Evolutionary conservation across 371 early-diverging fungal genomes (phyloP).

Genomic region (Basidiobolus meristosporus): DNA sequence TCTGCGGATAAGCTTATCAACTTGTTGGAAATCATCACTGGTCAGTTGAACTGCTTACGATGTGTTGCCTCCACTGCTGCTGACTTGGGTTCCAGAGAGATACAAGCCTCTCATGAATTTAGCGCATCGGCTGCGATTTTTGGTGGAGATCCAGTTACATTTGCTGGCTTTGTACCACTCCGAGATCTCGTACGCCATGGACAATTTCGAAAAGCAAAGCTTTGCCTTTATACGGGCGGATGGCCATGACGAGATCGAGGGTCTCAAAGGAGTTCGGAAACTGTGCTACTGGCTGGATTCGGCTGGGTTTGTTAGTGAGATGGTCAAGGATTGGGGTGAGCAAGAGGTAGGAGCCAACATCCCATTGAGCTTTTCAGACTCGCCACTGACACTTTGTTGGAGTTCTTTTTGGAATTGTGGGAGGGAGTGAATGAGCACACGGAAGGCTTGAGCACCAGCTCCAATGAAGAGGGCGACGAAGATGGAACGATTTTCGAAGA

Average conservation of each 20-base stretch:
- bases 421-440: conserved; percentile 14
- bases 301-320: conserved; percentile 13
- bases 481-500: conserved; percentile 23
- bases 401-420: conserved; percentile 34
- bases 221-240: conserved; percentile 21
- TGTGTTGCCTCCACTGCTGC: not conserved
- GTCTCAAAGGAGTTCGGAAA: conserved; percentile 3
- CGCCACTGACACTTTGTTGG: conserved; percentile 2
- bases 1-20: conserved; percentile 33
- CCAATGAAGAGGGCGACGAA: conserved; percentile 7
- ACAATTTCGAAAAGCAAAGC: conserved; percentile 24
- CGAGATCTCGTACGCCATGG: conserved; percentile 19
- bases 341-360: conserved; percentile 17
- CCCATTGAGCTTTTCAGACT: not conserved
- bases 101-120: conserved; percentile 5
- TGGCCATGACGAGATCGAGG: not conserved
- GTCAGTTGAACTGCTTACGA: conserved; percentile 8
- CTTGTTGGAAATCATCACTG: conserved; percentile 35
- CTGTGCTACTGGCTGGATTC: conserved; percentile 29
- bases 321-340: conserved; percentile 26
- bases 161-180: conserved; percentile 22
- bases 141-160: conserved; percentile 23
- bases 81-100: not conserved
- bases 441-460: conserved; percentile 3
- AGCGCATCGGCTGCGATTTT: conserved; percentile 19